phyloP scores from a whole-genome alignment of 768 basidiomycete genomes.

The Rhodosporidiobolus odoratus region DNA sequence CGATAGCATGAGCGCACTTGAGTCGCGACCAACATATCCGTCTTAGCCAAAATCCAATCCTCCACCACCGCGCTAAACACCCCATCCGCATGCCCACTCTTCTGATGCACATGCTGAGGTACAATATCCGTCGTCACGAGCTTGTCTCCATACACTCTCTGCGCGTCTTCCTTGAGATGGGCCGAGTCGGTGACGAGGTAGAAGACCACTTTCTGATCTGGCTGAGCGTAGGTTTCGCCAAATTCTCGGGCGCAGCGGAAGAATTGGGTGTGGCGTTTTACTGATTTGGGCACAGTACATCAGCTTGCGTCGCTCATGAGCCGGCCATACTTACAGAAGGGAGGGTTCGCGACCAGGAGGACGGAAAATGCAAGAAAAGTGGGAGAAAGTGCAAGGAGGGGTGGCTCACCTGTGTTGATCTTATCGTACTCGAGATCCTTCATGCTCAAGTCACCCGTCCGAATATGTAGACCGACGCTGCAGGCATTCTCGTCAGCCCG shows the following conservation, averaged over 20 bases:
- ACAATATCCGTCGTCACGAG: constrained; percentile 25
- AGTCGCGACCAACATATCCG: constrained; percentile 31
- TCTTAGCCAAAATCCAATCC: constrained; percentile 31
- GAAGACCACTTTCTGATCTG: constrained; percentile 22
- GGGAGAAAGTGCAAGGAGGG: background rate
- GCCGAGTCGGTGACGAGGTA: constrained; percentile 32
- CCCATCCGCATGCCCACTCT: constrained; percentile 31
- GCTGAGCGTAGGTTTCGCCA: constrained; percentile 27
- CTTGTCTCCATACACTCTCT: constrained; percentile 11
- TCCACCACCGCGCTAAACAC: constrained; percentile 32
- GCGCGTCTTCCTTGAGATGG: constrained; percentile 28
- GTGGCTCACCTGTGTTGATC: constrained; percentile 22
- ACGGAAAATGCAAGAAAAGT: background rate
- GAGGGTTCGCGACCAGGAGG: background rate
- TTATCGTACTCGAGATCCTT: constrained; percentile 28
- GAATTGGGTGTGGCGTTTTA: constrained; percentile 30
- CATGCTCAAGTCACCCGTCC: constrained; percentile 35
- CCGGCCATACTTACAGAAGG: too few relatives aligned
- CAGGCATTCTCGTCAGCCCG: too few relatives aligned
- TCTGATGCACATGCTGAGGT: constrained; percentile 35
- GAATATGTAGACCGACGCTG: constrained; percentile 28
- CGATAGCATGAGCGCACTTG: constrained; percentile 9
- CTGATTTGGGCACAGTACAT: background rate
- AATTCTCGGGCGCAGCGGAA: constrained; percentile 35
- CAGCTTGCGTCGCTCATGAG: too few relatives aligned